Evolutionary conservation across 495 filamentous ascomycete genomes (phyloP).

Genomic region (Terfezia boudieri): DNA sequence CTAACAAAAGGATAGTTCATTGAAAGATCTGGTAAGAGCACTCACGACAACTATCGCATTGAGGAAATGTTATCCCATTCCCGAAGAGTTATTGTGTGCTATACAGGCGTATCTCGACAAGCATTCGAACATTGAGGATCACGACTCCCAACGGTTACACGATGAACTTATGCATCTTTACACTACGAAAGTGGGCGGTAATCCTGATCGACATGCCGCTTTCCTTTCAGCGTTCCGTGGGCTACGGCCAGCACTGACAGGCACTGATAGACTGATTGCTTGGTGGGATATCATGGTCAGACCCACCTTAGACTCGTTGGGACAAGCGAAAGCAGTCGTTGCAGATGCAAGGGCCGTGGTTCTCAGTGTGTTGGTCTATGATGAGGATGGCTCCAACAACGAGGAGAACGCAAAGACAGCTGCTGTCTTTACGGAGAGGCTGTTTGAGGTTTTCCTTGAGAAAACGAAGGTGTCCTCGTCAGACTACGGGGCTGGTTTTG

Average conservation of each 20-base stretch:
- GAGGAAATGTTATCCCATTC: slow-evolving; percentile 28
- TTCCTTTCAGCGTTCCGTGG: slow-evolving; percentile 39
- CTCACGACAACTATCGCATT: background rate
- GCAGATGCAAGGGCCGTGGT: slow-evolving; percentile 35
- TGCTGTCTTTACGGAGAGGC: slow-evolving; percentile 27
- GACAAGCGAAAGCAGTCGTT: slow-evolving; percentile 34
- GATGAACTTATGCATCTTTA: slow-evolving; percentile 42
- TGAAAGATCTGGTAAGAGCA: background rate
- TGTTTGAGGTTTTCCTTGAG: slow-evolving; percentile 38
- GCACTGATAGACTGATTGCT: slow-evolving; percentile 30
- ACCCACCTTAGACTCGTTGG: slow-evolving; percentile 33
- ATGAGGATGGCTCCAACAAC: slow-evolving; percentile 30
- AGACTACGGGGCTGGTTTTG: slow-evolving; percentile 28
- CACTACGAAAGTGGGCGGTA: slow-evolving; percentile 30
- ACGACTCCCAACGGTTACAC: slow-evolving; percentile 36
- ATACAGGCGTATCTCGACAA: slow-evolving; percentile 40
- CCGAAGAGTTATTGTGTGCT: slow-evolving; percentile 32
- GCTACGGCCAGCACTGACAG: slow-evolving; percentile 34
- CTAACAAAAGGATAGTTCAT: background rate
- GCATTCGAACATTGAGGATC: slow-evolving; percentile 34
- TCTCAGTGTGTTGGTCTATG: slow-evolving; percentile 33
- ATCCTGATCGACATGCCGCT: slow-evolving; percentile 30
- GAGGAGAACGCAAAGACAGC: slow-evolving; percentile 23
- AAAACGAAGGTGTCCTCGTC: slow-evolving; percentile 24
- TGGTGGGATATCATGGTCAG: slow-evolving; percentile 46